phyloP scores from a whole-genome alignment of 805 yeast species.

The Cyberlindnera mycetangii region DNA sequence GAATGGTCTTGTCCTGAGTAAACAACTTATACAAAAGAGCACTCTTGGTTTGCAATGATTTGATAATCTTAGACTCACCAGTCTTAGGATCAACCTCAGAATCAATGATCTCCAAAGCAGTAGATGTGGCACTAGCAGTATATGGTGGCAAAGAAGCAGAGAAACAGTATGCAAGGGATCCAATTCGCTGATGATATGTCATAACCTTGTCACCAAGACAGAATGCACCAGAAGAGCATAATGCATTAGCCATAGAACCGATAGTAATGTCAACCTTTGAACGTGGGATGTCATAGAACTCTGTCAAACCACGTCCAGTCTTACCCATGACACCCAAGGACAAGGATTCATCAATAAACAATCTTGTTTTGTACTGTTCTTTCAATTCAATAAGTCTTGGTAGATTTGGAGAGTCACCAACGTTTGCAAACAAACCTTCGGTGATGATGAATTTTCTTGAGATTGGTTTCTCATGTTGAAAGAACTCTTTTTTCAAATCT shows the following conservation, averaged over 20 bases:
- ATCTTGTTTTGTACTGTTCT: slow-evolving; percentile 76
- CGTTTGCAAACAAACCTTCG: slow-evolving; percentile 81
- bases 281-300: slow-evolving; percentile 66
- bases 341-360: slow-evolving; percentile 82
- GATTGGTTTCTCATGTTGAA: slow-evolving; percentile 55
- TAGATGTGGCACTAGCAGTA: slow-evolving; percentile 65
- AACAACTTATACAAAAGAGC: slow-evolving; percentile 39
- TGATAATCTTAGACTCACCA: slow-evolving; percentile 37
- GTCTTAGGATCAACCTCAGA: slow-evolving; percentile 33
- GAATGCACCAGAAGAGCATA: slow-evolving; percentile 90
- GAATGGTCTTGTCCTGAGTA: slow-evolving; percentile 34
- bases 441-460: slow-evolving; percentile 88
- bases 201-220: slow-evolving; percentile 83
- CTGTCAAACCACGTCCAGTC: slow-evolving; percentile 83
- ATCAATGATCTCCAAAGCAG: slow-evolving; percentile 49
- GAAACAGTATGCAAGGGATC: slow-evolving; percentile 86
- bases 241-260: slow-evolving; percentile 78
- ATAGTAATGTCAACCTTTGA: slow-evolving; percentile 71
- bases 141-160: slow-evolving; percentile 95
- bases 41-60: slow-evolving; percentile 39
- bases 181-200: slow-evolving; percentile 89
- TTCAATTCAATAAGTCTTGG: slow-evolving; percentile 69
- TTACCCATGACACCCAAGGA: slow-evolving; percentile 85
- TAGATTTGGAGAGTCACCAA: slow-evolving; percentile 78
- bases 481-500: slow-evolving; percentile 34